These are phyloP conservation scores for Marchantia polymorpha DNA, from an alignment of 225 moss, liverwort and hornwort species.

Conservation along the genomic window DNA sequence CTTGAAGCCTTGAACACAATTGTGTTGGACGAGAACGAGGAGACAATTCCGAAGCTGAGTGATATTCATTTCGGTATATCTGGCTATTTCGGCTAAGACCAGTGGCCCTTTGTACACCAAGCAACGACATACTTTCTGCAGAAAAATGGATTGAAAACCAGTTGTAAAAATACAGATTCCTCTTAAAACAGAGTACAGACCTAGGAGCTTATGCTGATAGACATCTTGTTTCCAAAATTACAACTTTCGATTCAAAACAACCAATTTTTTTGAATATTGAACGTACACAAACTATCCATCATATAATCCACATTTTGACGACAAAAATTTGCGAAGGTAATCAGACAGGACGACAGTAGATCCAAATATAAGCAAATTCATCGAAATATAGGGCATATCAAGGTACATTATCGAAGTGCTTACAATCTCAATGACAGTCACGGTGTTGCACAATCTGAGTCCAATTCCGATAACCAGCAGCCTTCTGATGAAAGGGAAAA, in stretches of 20 bases:
- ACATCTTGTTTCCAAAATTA: no score
- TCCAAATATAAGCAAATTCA: neutral
- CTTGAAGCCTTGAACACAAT: slow-evolving; percentile 93
- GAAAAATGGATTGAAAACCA: neutral
- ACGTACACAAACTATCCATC: no score
- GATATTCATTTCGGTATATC: slow-evolving; percentile 56
- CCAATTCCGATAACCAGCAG: neutral
- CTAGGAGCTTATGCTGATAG: no score
- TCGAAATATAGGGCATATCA: neutral
- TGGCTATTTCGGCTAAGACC: slow-evolving; percentile 62
- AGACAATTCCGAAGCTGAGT: slow-evolving; percentile 63
- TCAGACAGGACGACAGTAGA: neutral
- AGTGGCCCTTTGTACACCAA: slow-evolving; percentile 73
- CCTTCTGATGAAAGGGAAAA: neutral
- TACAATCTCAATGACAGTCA: no score
- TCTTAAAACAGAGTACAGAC: no score
- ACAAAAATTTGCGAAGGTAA: neutral
- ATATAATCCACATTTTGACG: no score
- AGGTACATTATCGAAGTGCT: neutral
- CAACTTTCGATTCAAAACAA: no score
- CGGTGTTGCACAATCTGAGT: neutral
- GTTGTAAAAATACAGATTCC: neutral
- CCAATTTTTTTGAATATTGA: no score
- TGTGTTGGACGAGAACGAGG: slow-evolving; percentile 94
- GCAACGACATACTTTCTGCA: slow-evolving; percentile 68